Conservation (phyloP, 768 basidiomycete genomes). For the Hemileccinum rubropunctum region DNA sequence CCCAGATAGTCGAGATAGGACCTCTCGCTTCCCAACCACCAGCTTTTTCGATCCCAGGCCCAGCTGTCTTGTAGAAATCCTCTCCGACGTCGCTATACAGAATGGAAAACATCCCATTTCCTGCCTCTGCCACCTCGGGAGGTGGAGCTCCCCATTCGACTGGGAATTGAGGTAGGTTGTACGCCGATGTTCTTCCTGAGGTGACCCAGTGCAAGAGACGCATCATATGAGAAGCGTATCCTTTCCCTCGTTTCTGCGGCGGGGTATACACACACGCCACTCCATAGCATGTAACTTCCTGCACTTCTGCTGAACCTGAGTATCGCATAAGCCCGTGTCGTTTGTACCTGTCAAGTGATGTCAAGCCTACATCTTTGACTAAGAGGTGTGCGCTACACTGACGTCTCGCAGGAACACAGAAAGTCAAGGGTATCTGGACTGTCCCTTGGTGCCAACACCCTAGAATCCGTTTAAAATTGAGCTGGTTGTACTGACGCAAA, state of each 20-base stretch:
- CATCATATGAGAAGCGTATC: slow-evolving; percentile 66
- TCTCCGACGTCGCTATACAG: slow-evolving; percentile 54
- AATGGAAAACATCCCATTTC: slow-evolving; percentile 44
- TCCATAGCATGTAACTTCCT: slow-evolving; percentile 45
- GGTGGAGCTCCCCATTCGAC: slow-evolving; percentile 44
- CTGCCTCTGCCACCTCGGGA: slow-evolving; percentile 28
- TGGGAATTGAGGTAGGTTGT: slow-evolving; percentile 37
- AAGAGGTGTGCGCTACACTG: slow-evolving; percentile 17
- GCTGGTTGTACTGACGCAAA: neutral
- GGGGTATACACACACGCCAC: slow-evolving; percentile 60
- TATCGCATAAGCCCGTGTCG: slow-evolving; percentile 32
- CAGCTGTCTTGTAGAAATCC: slow-evolving; percentile 43
- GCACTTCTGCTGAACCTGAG: slow-evolving; percentile 17
- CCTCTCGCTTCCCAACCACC: slow-evolving; percentile 46
- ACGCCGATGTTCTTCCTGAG: slow-evolving; percentile 31
- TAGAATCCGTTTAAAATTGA: slow-evolving; percentile 27
- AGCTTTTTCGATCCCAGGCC: slow-evolving; percentile 27
- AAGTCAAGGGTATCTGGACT: slow-evolving; percentile 52
- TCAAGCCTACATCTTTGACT: neutral
- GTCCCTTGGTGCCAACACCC: slow-evolving; percentile 57
- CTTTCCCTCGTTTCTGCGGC: slow-evolving; percentile 44
- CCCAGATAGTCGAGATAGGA: slow-evolving; percentile 41
- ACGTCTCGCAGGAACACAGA: slow-evolving; percentile 64
- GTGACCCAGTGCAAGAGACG: slow-evolving; percentile 57
- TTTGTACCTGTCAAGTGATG: slow-evolving; percentile 30